Evolutionary conservation across 768 basidiomycete species (phyloP), one percentile per base, ranked within the genome.

Genomic region (Suillus placidus): DNA sequence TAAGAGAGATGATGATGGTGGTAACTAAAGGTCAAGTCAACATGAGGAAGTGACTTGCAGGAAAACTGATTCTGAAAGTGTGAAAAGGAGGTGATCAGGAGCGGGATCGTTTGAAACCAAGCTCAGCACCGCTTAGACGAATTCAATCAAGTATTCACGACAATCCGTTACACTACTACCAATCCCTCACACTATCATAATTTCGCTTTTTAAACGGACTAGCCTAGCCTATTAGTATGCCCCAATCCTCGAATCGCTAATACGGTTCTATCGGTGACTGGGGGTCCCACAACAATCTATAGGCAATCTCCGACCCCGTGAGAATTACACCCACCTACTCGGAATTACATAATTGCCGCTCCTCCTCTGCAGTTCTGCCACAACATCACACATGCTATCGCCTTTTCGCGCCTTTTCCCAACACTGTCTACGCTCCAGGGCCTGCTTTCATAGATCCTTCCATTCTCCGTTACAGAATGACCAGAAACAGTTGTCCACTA

Each of bases 401-500:
- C 55, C 57, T 30, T 64, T 63, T 56, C 75, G 75, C 16, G 64
- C 61, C n/a, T 20, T 64, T 18, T 61, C 66, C 3, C 71, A 69
- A 2, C 32, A 57, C 67, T 66, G 14, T 52, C 38, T 34, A 14
- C 38, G 6, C 51, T 18, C 10, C 26, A 57, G 57, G 30, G 23
- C 56, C 51, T 30, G 35, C n/a, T 38, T 35, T 64, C n/a, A 62
- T 32, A 67, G 58, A 61, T 55, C 49, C 12, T 35, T 67, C 6
- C 47, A 61, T 35, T 62, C 66, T 0, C 51, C 58, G 6, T 37
- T 77, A 61, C 64, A 66, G 51, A 62, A 65, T 9, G 76, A 77
- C 66, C 74, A 71, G 54, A 58, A 71, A 10, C 62, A 65, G 16
- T 66, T 77, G 18, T 61, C 65, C 37, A 56, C 70, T 60, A 76